phyloP scores from a whole-genome alignment of 208 protist genomes.

The Trypanosoma lewisi region DNA sequence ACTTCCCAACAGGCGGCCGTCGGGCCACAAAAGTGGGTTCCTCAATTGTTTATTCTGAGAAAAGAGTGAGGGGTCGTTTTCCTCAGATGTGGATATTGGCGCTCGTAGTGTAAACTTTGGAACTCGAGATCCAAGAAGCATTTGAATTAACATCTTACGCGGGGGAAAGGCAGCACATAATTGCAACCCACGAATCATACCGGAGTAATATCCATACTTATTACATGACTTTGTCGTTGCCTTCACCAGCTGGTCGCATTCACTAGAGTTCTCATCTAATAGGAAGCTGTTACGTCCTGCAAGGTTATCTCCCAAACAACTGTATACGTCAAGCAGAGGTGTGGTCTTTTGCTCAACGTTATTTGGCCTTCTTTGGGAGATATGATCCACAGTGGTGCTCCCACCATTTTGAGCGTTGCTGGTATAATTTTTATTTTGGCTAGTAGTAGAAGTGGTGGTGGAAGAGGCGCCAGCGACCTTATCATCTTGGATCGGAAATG shows the following conservation, averaged over 20 bases:
- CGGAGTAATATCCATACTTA: conserved; percentile 64
- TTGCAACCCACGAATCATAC: conserved; percentile 72
- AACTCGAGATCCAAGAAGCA: conserved; percentile 48
- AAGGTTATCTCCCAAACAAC: neutral
- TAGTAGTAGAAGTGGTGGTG: no score
- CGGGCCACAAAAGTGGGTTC: conserved; percentile 67
- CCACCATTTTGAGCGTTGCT: no score
- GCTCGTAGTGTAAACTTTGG: conserved; percentile 40
- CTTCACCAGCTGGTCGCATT: conserved; percentile 42
- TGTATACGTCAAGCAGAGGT: conserved; percentile 1
- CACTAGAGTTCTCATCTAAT: conserved; percentile 23
- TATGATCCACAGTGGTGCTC: no score
- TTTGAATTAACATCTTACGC: conserved; percentile 58
- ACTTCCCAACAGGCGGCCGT: conserved; percentile 52
- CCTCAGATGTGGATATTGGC: neutral
- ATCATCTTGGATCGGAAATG: neutral
- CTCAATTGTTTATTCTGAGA: conserved; percentile 35
- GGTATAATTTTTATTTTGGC: no score
- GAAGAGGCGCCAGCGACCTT: no score
- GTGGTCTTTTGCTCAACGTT: neutral
- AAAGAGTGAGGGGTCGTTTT: conserved; percentile 7
- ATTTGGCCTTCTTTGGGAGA: no score
- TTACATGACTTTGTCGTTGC: conserved; percentile 40
- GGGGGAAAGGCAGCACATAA: conserved; percentile 48
- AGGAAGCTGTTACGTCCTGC: no score